A percentile compares a stretch with the other conserved stretches of the same genome.
These are phyloP conservation scores for Phytophthora colocasiae DNA, from an alignment of 352 stramenopile species.

Conservation along the genomic window DNA sequence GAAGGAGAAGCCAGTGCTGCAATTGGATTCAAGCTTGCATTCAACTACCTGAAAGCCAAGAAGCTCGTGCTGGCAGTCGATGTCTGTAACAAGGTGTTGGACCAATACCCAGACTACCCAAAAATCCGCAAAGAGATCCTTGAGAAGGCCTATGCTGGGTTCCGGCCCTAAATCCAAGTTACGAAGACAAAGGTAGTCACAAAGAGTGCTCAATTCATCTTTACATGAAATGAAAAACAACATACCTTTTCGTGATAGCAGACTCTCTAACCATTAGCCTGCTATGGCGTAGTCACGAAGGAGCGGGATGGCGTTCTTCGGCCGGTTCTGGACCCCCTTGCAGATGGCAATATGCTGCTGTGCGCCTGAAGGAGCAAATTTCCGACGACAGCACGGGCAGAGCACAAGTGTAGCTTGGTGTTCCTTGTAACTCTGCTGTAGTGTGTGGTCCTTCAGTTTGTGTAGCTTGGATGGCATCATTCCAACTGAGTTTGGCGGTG, in stretches of 20 bases:
- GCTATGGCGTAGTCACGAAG: constrained; percentile 75
- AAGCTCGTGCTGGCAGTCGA: constrained; percentile 92
- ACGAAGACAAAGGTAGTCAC: constrained; percentile 15
- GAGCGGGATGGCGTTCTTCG: constrained; percentile 74
- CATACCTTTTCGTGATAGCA: constrained; percentile 19
- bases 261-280: constrained; percentile 35
- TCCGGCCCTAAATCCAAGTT: constrained; percentile 73
- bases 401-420: constrained; percentile 81
- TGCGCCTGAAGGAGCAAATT: constrained; percentile 81
- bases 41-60: constrained; percentile 96
- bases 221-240: constrained; percentile 26
- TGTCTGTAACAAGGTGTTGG: constrained; percentile 93
- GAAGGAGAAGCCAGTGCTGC: constrained; percentile 85
- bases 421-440: constrained; percentile 77
- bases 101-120: constrained; percentile 94
- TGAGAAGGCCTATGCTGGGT: constrained; percentile 89
- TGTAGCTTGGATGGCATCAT: constrained; percentile 24
- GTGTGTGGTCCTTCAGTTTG: constrained; percentile 64
- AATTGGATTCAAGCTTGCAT: constrained; percentile 95
- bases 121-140: constrained; percentile 96
- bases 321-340: constrained; percentile 82
- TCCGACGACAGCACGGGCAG: constrained; percentile 83
- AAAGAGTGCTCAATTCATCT: constrained; percentile 26
- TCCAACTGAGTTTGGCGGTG: constrained; percentile 18
- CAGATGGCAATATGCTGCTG: constrained; percentile 90